Percentiles rank a stretch among this genome's conserved stretches.
Conservation (phyloP, 2,329 filamentous ascomycete genomes). For the Calycina herbarum region DNA sequence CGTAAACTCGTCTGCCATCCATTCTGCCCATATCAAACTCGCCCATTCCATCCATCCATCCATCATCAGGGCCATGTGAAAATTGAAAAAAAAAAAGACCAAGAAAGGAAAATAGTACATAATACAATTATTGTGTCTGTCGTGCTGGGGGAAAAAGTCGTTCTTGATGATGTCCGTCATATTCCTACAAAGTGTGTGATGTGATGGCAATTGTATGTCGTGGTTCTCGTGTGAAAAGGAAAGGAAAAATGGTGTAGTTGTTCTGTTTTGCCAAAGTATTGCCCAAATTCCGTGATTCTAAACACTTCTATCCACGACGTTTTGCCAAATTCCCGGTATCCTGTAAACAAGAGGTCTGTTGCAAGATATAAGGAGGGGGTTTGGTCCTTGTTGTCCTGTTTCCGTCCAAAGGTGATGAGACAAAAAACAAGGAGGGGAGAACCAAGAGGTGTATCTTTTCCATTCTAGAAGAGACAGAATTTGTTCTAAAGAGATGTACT, state of each 20-base stretch:
- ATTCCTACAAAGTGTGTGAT: not conserved
- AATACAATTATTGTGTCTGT: not conserved
- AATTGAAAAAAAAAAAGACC: not conserved
- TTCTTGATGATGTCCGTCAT: not conserved
- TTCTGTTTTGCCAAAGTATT: too few relatives aligned
- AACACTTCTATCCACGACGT: too few relatives aligned
- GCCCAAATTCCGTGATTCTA: too few relatives aligned
- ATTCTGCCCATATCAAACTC: too few relatives aligned
- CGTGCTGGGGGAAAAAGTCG: not conserved
- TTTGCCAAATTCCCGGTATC: too few relatives aligned
- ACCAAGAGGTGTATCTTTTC: not conserved
- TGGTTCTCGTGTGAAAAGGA: too few relatives aligned
- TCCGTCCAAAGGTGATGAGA: too few relatives aligned
- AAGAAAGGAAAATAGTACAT: slow-evolving; percentile 4
- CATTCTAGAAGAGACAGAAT: not conserved
- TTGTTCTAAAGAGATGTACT: not conserved
- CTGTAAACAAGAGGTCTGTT: too few relatives aligned
- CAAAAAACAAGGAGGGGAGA: too few relatives aligned
- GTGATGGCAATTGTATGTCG: not conserved
- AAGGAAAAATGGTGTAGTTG: too few relatives aligned
- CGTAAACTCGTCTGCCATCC: not conserved
- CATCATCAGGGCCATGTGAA: not conserved
- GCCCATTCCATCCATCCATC: not conserved
- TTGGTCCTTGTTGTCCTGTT: too few relatives aligned
- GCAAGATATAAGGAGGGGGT: too few relatives aligned